A percentile compares a stretch with the other conserved stretches of the same genome.
Evolutionary conservation across 257 asterid species (phyloP).

Genomic region (Paraleonurus japonicus): DNA sequence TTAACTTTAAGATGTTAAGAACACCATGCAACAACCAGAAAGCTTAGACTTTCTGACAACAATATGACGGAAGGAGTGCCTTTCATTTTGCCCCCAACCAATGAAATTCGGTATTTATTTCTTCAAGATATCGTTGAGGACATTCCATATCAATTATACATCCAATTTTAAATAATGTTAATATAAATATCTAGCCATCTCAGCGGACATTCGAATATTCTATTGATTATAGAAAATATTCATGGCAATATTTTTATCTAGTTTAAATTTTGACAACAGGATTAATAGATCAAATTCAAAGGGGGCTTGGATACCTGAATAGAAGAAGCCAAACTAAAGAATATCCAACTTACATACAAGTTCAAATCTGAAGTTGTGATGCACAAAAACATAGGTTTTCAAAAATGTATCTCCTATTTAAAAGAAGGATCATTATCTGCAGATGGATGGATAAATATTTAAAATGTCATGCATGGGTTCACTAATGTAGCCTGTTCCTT

Average conservation of each 20-base stretch:
- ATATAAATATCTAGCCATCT: not conserved
- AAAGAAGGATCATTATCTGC: slow-evolving; percentile 2
- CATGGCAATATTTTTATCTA: too few relatives aligned
- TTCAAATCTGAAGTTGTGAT: not conserved
- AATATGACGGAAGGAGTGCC: not conserved
- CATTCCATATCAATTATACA: not conserved
- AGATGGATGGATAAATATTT: slow-evolving; percentile 15
- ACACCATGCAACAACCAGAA: not conserved
- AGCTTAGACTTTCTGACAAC: not conserved
- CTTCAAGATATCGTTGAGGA: not conserved
- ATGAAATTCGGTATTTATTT: not conserved
- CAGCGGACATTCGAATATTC: not conserved
- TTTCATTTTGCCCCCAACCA: not conserved
- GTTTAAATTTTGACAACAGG: not conserved
- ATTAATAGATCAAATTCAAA: not conserved
- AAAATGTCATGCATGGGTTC: slow-evolving; percentile 5
- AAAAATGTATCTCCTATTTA: not conserved
- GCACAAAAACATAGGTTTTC: not conserved
- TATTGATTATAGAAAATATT: too few relatives aligned
- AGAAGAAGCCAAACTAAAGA: slow-evolving; percentile 11
- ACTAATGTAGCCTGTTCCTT: not conserved
- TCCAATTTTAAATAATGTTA: not conserved
- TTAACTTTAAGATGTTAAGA: not conserved
- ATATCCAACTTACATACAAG: not conserved
- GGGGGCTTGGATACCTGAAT: not conserved